A percentile compares a stretch with the other conserved stretches of the same genome.
These are phyloP conservation scores for Venturia aucupariae DNA, from an alignment of 2,329 filamentous ascomycete genomes.

Conservation along the genomic window DNA sequence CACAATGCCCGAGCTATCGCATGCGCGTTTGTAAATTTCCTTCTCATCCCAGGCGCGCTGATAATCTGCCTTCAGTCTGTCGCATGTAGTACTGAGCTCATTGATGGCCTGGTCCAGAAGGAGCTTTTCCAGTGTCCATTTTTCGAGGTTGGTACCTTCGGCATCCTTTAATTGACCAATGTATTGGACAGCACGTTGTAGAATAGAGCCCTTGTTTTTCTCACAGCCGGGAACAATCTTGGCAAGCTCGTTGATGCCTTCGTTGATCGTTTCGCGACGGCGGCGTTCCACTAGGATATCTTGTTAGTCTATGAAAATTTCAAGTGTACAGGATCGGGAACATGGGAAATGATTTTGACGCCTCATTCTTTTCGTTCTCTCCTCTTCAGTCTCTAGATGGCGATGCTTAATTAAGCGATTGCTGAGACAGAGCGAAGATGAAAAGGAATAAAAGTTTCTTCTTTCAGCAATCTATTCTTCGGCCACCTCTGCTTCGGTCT, in stretches of 20 bases:
- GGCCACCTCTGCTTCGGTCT: not conserved
- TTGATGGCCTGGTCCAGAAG: constrained; percentile 81
- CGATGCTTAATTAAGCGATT: too few relatives aligned
- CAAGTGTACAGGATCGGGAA: not conserved
- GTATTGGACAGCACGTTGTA: constrained; percentile 87
- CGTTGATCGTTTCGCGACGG: constrained; percentile 94
- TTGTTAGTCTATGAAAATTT: constrained; percentile 22
- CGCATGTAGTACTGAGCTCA: constrained; percentile 78
- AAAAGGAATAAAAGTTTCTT: too few relatives aligned
- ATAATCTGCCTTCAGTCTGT: constrained; percentile 75
- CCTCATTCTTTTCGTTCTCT: not conserved
- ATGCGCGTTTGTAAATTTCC: constrained; percentile 61
- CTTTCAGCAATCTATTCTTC: not conserved
- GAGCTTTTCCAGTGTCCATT: constrained; percentile 87
- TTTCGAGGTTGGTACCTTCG: constrained; percentile 86
- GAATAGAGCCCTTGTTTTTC: constrained; percentile 97
- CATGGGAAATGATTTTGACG: not conserved
- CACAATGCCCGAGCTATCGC: constrained; percentile 31
- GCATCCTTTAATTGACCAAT: constrained; percentile 93
- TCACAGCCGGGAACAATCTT: constrained; percentile 97
- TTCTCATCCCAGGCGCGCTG: constrained; percentile 69
- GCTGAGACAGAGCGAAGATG: too few relatives aligned
- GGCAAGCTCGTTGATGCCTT: constrained; percentile 94
- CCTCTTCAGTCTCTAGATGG: not conserved
- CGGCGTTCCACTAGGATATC: constrained; percentile 71